Conservation (phyloP, 2,329 filamentous ascomycete genomes). For the Alternaria brassicicola region DNA sequence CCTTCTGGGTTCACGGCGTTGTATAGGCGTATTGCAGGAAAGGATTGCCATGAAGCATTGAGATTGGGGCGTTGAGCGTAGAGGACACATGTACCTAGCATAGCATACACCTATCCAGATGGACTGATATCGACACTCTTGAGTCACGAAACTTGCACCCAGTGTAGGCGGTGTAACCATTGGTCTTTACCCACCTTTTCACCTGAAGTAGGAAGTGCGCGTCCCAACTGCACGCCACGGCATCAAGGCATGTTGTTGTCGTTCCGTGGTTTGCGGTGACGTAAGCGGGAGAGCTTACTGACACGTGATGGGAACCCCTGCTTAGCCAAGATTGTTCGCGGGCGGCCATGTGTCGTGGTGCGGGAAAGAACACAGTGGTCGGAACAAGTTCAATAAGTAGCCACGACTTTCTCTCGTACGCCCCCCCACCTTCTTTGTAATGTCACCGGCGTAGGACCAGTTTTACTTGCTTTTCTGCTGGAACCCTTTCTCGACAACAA, state of each 20-base stretch:
- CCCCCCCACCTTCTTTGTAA: slow-evolving; percentile 27
- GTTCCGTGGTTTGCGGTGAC: slow-evolving; percentile 13
- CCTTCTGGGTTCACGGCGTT: slow-evolving; percentile 8
- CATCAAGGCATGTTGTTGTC: neutral
- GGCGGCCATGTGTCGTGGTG: slow-evolving; percentile 29
- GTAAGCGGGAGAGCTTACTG: slow-evolving; percentile 8
- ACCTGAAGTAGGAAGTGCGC: neutral
- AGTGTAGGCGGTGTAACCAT: neutral
- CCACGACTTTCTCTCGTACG: slow-evolving; percentile 38
- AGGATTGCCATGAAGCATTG: slow-evolving; percentile 24
- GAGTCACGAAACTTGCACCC: neutral
- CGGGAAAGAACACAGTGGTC: slow-evolving; percentile 39
- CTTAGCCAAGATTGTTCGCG: slow-evolving; percentile 25
- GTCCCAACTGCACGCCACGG: neutral
- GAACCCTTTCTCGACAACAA: slow-evolving; percentile 21
- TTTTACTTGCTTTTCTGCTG: slow-evolving; percentile 17
- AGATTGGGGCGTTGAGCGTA: slow-evolving; percentile 20
- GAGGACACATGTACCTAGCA: slow-evolving; percentile 29
- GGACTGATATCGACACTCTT: slow-evolving; percentile 1
- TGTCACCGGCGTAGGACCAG: slow-evolving; percentile 27
- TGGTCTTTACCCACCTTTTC: neutral
- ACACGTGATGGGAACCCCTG: slow-evolving; percentile 15
- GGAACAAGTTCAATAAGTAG: slow-evolving; percentile 32
- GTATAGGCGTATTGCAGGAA: slow-evolving; percentile 25
- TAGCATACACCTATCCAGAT: slow-evolving; percentile 17